phyloP scores from a whole-genome alignment of 2,329 filamentous ascomycete species.

The Penicillium aurantiogriseum region DNA sequence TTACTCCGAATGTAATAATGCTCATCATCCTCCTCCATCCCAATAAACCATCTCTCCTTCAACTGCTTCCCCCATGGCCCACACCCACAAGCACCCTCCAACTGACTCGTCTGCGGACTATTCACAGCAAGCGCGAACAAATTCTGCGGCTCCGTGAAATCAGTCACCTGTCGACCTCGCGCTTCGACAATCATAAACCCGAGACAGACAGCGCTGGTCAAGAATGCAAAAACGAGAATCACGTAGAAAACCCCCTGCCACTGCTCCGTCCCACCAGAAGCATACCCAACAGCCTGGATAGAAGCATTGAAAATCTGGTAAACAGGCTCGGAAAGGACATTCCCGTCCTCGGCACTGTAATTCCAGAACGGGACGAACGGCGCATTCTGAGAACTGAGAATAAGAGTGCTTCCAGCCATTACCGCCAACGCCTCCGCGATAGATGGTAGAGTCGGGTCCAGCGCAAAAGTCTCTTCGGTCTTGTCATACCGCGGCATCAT shows the following conservation, averaged over 20 bases:
- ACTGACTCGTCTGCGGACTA: slow-evolving; percentile 51
- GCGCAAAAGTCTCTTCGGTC: slow-evolving; percentile 26
- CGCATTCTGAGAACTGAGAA: slow-evolving; percentile 58
- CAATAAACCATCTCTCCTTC: slow-evolving; percentile 45
- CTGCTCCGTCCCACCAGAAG: slow-evolving; percentile 58
- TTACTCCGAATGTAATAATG: slow-evolving; percentile 53
- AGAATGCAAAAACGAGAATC: slow-evolving; percentile 63
- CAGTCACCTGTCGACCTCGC: slow-evolving; percentile 63
- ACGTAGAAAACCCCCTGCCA: slow-evolving; percentile 69
- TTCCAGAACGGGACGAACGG: slow-evolving; percentile 62
- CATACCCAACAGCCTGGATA: slow-evolving; percentile 66
- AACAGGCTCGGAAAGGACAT: slow-evolving; percentile 46
- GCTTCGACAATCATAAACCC: slow-evolving; percentile 59
- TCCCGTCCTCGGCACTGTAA: slow-evolving; percentile 33
- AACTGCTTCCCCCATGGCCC: slow-evolving; percentile 55
- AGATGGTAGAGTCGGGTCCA: slow-evolving; percentile 59
- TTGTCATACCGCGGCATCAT: slow-evolving; percentile 46
- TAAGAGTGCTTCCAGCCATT: slow-evolving; percentile 64
- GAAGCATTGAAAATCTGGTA: slow-evolving; percentile 63
- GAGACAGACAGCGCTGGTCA: slow-evolving; percentile 65
- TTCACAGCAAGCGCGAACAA: slow-evolving; percentile 71
- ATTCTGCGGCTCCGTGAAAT: slow-evolving; percentile 76
- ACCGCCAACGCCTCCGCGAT: slow-evolving; percentile 73
- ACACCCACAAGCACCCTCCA: slow-evolving; percentile 58
- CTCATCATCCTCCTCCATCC: slow-evolving; percentile 48